Percentiles rank a stretch among this genome's conserved stretches.
Evolutionary conservation across 768 basidiomycete genomes (phyloP).

Genomic region (Boletus vermiculosoides): DNA sequence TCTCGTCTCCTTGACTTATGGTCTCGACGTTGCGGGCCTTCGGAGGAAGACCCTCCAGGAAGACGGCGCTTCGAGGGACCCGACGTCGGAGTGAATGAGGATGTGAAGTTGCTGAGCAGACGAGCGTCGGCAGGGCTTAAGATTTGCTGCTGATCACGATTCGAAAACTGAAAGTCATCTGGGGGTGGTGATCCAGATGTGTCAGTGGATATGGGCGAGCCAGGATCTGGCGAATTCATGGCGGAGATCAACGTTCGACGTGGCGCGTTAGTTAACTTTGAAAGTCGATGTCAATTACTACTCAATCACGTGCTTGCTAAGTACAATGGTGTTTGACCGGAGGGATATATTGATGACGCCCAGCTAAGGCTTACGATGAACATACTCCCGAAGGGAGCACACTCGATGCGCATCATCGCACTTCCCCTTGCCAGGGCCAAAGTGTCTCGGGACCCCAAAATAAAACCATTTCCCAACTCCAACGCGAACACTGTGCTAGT

Average conservation of each 20-base stretch:
- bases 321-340: not conserved
- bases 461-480: slow-evolving; percentile 5
- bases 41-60: slow-evolving; percentile 46
- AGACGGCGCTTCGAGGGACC: slow-evolving; percentile 50
- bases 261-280: not conserved
- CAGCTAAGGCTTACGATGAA: slow-evolving; percentile 18
- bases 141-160: slow-evolving; percentile 31
- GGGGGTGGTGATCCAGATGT: slow-evolving; percentile 39
- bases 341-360: not conserved
- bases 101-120: slow-evolving; percentile 15
- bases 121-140: slow-evolving; percentile 21
- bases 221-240: slow-evolving; percentile 40
- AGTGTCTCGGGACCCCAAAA: slow-evolving; percentile 9
- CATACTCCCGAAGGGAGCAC: slow-evolving; percentile 14
- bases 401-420: slow-evolving; percentile 46
- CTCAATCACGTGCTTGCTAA: slow-evolving; percentile 20
- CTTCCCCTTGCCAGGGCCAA: slow-evolving; percentile 40
- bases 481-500: slow-evolving; percentile 29
- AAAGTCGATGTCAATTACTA: not conserved
- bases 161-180: slow-evolving; percentile 33
- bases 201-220: slow-evolving; percentile 36
- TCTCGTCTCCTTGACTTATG: slow-evolving; percentile 50
- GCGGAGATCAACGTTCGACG: slow-evolving; percentile 1
- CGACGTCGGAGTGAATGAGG: slow-evolving; percentile 22
- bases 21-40: slow-evolving; percentile 46